A percentile compares a stretch with the other conserved stretches of the same genome.
Evolutionary conservation across 75 land plant genomes (phyloP).

Genomic region (Picea glauca): DNA sequence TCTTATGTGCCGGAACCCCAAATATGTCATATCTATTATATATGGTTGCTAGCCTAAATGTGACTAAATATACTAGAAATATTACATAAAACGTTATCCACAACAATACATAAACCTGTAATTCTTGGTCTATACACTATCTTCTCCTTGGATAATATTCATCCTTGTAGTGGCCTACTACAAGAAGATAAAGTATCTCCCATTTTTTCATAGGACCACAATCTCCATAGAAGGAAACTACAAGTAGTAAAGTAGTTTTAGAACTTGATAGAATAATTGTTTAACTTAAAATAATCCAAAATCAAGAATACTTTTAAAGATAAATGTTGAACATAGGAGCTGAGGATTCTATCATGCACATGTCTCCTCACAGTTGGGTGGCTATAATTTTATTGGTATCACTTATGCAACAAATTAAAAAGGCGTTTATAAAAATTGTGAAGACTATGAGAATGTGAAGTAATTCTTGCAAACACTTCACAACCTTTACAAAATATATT

Average conservation of each 20-base stretch:
- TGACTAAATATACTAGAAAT: background rate
- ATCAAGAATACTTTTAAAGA: background rate
- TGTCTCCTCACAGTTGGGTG: background rate
- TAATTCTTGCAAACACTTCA: too few relatives aligned
- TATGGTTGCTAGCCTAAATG: background rate
- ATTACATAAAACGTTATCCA: background rate
- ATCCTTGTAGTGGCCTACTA: slow-evolving; percentile 82
- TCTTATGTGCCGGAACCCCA: background rate
- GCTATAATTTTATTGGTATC: background rate
- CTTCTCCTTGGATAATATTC: slow-evolving; percentile 79
- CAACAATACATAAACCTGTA: slow-evolving; percentile 45
- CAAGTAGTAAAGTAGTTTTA: slow-evolving; percentile 3
- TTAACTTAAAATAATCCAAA: background rate
- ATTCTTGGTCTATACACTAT: slow-evolving; percentile 65
- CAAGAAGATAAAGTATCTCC: slow-evolving; percentile 84
- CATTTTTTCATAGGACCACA: slow-evolving; percentile 50
- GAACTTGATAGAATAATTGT: background rate
- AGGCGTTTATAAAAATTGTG: too few relatives aligned
- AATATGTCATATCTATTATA: background rate
- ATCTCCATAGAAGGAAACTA: slow-evolving; percentile 53
- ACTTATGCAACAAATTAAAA: too few relatives aligned
- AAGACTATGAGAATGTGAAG: too few relatives aligned
- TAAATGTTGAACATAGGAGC: background rate
- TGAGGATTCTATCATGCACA: background rate
- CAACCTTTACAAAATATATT: too few relatives aligned